A percentile compares a stretch with the other conserved stretches of the same genome.
Evolutionary conservation across 495 filamentous ascomycete genomes (phyloP).

Genomic region (Lentithecium fluviatile): DNA sequence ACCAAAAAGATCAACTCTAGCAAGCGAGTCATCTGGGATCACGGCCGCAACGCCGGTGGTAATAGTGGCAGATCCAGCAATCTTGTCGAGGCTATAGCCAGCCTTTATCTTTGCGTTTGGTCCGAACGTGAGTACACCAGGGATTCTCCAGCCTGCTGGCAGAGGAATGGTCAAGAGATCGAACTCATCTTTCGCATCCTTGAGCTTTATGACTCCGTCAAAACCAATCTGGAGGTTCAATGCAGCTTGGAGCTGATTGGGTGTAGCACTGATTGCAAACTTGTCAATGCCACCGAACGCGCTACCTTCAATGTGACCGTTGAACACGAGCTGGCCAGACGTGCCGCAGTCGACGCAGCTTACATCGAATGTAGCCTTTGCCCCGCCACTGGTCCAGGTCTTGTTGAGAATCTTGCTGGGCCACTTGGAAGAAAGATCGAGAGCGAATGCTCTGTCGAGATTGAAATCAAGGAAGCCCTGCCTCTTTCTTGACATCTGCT

Average conservation of each 20-base stretch:
- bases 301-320: constrained; percentile 7
- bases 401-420: background rate
- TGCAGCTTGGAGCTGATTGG: background rate
- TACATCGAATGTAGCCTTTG: background rate
- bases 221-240: background rate
- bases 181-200: background rate
- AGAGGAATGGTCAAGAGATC: background rate
- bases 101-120: background rate
- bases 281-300: constrained; percentile 3
- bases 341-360: constrained; percentile 8
- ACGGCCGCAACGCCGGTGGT: background rate
- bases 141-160: constrained; percentile 2
- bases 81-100: background rate
- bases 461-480: background rate
- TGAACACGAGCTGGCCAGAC: background rate
- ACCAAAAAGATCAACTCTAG: constrained; percentile 3
- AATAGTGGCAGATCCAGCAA: background rate
- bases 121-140: constrained; percentile 1
- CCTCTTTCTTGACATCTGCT: background rate
- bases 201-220: background rate
- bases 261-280: background rate
- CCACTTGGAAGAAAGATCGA: background rate
- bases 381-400: background rate
- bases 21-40: constrained; percentile 2
- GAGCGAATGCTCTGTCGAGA: background rate